Percentiles rank a stretch among this genome's conserved stretches.
Conservation (phyloP, 2,329 filamentous ascomycete species). For the Penicillium sp. region DNA sequence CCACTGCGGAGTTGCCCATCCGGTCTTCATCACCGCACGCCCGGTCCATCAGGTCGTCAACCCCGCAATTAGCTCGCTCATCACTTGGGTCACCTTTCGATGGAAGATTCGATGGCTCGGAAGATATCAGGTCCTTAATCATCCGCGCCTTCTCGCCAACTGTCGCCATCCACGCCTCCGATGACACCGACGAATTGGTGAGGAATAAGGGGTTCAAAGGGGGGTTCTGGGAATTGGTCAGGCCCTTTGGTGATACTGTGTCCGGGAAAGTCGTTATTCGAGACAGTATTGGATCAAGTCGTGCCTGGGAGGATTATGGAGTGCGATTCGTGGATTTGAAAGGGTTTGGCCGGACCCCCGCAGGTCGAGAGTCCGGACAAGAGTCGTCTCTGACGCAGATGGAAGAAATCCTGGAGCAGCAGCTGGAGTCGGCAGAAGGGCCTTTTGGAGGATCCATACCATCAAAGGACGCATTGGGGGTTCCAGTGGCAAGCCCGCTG, state of each 20-base stretch:
- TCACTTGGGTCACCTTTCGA: constrained; percentile 50
- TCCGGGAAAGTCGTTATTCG: constrained; percentile 85
- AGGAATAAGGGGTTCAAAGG: constrained; percentile 79
- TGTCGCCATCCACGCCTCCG: constrained; percentile 81
- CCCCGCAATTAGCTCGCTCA: constrained; percentile 48
- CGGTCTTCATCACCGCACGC: constrained; percentile 67
- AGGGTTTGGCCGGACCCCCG: constrained; percentile 39
- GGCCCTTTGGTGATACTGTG: constrained; percentile 87
- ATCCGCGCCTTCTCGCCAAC: constrained; percentile 85
- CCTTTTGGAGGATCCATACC: constrained; percentile 33
- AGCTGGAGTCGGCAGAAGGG: constrained; percentile 73
- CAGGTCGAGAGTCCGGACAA: constrained; percentile 41
- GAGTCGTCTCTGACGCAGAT: constrained; percentile 56
- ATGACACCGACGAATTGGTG: constrained; percentile 78
- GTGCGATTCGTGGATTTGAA: constrained; percentile 76
- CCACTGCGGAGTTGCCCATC: constrained; percentile 66
- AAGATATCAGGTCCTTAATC: constrained; percentile 65
- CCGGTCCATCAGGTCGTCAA: constrained; percentile 59
- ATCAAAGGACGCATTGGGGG: constrained; percentile 30
- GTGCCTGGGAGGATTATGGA: constrained; percentile 83
- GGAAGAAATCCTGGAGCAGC: constrained; percentile 76
- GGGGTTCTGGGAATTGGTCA: constrained; percentile 79
- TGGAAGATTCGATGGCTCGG: constrained; percentile 52
- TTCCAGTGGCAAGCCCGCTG: constrained; percentile 66
- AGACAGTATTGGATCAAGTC: constrained; percentile 83